Conservation (phyloP, 83 land plant genomes). For the Picea abies region DNA sequence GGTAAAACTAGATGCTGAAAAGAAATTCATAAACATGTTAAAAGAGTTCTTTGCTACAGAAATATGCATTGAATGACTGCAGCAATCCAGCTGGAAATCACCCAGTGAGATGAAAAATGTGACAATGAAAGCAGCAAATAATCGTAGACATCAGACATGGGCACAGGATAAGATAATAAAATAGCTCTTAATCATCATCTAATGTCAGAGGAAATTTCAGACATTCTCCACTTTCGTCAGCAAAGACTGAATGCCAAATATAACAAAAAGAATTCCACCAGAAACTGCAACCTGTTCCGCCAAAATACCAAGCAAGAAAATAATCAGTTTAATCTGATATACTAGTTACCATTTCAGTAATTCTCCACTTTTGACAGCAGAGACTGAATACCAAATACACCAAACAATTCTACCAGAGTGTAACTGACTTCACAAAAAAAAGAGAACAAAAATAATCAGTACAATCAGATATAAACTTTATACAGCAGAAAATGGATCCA, state of each 20-base stretch:
- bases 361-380: too few relatives aligned
- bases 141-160: not conserved
- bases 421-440: not conserved
- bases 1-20: not conserved
- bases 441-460: not conserved
- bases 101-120: not conserved
- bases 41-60: not conserved
- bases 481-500: not conserved
- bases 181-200: not conserved
- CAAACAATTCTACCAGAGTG: too few relatives aligned
- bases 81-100: not conserved
- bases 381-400: too few relatives aligned
- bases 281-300: conserved; percentile 50
- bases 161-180: not conserved
- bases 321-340: too few relatives aligned
- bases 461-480: not conserved
- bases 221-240: conserved; percentile 30
- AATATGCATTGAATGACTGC: not conserved
- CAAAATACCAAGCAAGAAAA: too few relatives aligned
- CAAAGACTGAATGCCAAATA: conserved; percentile 66
- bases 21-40: not conserved
- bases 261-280: conserved; percentile 72
- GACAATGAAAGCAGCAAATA: not conserved
- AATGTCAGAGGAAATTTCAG: not conserved
- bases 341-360: too few relatives aligned